These are phyloP conservation scores for Colletotrichum sp. DNA, from an alignment of 2,329 filamentous ascomycete species.

Conservation along the genomic window DNA sequence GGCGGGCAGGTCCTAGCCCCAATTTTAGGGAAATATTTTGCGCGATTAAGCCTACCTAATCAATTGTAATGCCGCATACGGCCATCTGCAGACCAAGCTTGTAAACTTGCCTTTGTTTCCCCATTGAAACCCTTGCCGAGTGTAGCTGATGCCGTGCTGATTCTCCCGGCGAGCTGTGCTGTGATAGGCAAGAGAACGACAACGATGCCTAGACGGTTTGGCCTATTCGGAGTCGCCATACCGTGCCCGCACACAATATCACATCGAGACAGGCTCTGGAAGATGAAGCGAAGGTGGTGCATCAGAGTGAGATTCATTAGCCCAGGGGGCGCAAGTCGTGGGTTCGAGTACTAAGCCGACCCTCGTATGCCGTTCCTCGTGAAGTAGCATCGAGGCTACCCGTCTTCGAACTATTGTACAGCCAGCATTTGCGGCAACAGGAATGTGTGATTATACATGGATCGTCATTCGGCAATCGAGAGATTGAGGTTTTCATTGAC, in stretches of 20 bases:
- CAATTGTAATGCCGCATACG: not conserved
- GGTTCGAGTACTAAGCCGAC: not conserved
- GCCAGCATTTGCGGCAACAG: slow-evolving; percentile 17
- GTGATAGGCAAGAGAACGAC: not conserved
- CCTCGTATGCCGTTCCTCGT: slow-evolving; percentile 2
- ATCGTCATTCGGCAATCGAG: not conserved
- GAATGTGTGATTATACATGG: slow-evolving; percentile 15
- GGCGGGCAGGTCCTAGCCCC: not conserved
- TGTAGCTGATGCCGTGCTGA: not conserved
- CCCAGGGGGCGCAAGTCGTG: not conserved
- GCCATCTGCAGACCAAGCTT: not conserved
- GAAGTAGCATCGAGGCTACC: slow-evolving; percentile 4
- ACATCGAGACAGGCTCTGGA: not conserved
- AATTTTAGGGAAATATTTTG: not conserved
- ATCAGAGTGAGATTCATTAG: slow-evolving; percentile 12
- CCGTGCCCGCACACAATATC: not conserved
- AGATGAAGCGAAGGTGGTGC: not conserved
- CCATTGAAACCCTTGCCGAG: not conserved
- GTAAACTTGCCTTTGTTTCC: not conserved
- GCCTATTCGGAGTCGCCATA: not conserved
- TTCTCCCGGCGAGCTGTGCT: not conserved
- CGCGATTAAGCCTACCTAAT: not conserved
- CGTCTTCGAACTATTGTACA: slow-evolving; percentile 21
- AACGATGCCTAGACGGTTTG: not conserved
- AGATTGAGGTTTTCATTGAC: slow-evolving; percentile 8